Conservation (phyloP, 2,329 filamentous ascomycete genomes). For the Diaporthe sp. region DNA sequence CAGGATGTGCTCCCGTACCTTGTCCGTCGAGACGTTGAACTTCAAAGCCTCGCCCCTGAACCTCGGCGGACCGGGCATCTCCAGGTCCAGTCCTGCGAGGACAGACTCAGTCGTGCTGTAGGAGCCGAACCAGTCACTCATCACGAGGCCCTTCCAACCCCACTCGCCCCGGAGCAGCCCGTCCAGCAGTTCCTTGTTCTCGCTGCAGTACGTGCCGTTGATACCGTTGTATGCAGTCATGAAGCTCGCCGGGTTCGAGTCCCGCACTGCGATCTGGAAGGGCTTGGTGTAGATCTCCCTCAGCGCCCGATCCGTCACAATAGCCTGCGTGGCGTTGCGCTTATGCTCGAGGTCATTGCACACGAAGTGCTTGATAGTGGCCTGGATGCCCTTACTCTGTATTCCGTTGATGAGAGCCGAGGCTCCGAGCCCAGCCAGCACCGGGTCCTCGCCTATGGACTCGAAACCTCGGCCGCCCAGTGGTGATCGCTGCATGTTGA, state of each 20-base stretch:
- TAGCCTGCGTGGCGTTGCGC: conserved; percentile 68
- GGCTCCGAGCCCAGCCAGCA: conserved; percentile 68
- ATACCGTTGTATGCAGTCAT: conserved; percentile 74
- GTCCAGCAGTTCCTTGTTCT: conserved; percentile 65
- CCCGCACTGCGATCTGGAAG: conserved; percentile 69
- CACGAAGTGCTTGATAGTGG: conserved; percentile 73
- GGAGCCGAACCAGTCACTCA: conserved; percentile 73
- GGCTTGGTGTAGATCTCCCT: conserved; percentile 72
- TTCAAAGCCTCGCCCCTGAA: conserved; percentile 66
- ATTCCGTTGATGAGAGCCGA: conserved; percentile 68
- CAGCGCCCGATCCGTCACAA: conserved; percentile 68
- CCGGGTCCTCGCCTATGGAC: conserved; percentile 70
- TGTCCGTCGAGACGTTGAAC: conserved; percentile 68
- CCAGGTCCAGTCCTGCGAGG: conserved; percentile 68
- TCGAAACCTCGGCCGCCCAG: conserved; percentile 73
- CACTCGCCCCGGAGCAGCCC: conserved; percentile 68
- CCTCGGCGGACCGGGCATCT: conserved; percentile 71
- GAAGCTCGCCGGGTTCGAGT: conserved; percentile 65
- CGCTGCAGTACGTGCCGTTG: conserved; percentile 69
- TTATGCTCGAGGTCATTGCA: conserved; percentile 74
- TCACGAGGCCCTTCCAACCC: conserved; percentile 69
- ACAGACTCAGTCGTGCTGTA: conserved; percentile 67
- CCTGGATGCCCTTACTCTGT: conserved; percentile 68
- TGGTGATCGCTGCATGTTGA: conserved; percentile 74
- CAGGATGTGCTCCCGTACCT: conserved; percentile 67